Percentiles rank a stretch among this genome's conserved stretches.
phyloP scores from a whole-genome alignment of 1,139 yeast genomes.

The Geotrichum candidum region DNA sequence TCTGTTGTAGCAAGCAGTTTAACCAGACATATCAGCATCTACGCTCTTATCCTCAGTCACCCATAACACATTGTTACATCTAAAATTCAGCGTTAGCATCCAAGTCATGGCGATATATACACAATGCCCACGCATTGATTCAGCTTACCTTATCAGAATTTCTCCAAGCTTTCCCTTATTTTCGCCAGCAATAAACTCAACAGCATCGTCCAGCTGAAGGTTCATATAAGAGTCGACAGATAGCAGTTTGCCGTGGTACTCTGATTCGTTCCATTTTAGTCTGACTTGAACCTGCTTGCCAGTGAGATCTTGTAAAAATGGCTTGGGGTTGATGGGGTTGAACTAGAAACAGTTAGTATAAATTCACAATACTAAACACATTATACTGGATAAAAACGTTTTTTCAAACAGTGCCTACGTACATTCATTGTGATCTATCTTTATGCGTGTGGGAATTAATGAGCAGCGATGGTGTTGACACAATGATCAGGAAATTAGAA shows the following conservation, averaged over 20 bases:
- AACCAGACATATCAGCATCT: neutral
- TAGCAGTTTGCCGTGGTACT: slow-evolving; percentile 71
- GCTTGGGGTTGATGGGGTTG: slow-evolving; percentile 84
- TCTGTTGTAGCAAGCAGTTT: neutral
- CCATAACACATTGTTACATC: slow-evolving; percentile 44
- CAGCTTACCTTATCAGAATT: slow-evolving; percentile 61
- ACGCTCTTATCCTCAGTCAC: slow-evolving; percentile 27
- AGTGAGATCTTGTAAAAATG: slow-evolving; percentile 70
- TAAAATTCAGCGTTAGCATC: slow-evolving; percentile 17
- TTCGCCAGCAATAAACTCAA: slow-evolving; percentile 51
- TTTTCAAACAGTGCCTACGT: neutral
- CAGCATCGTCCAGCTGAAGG: slow-evolving; percentile 65
- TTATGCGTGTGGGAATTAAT: neutral
- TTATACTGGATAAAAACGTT: neutral
- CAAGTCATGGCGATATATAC: neutral
- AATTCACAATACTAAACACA: neutral
- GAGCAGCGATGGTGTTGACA: neutral
- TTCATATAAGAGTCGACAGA: slow-evolving; percentile 94
- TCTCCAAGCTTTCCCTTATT: slow-evolving; percentile 67
- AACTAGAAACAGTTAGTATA: slow-evolving; percentile 38
- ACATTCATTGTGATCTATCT: slow-evolving; percentile 7
- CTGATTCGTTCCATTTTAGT: slow-evolving; percentile 89
- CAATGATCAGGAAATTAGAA: neutral
- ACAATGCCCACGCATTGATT: neutral
- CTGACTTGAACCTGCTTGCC: slow-evolving; percentile 73